Base-by-base conservation (phyloP, 768 basidiomycete genomes). In the Calocera viscosa region DNA sequence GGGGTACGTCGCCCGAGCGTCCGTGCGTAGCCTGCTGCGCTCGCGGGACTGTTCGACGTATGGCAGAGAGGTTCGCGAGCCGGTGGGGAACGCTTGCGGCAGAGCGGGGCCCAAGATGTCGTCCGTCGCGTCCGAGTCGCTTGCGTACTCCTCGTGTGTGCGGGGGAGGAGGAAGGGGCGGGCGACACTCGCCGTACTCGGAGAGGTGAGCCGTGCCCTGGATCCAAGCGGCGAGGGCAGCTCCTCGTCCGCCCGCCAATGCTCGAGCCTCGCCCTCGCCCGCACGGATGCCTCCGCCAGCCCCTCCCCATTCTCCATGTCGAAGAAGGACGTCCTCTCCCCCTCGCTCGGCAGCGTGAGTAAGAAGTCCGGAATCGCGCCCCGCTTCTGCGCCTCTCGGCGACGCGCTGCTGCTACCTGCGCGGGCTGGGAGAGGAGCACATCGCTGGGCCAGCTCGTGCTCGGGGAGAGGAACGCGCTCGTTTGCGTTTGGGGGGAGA, bases 101-200 rank as follows among this genome's bases (percentile, higher is more conserved):
- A 28, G 53, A 32, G 16, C 11, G 14, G 53, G 11, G 26, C 53
- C 53, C 5, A 32, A 60, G 2, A 60, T 10, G 53, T 60, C 53
- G 53, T 60, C 53, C 11, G 11, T 30, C 26, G 22, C 53, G 53
- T 60, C 53, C 53, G 53, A 60, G 53, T 60, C 53, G 53, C 53
- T 60, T 26, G 53, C 30, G 30, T 60, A 60, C 22, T 60, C 53
- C 19, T 60, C 53, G 5, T 28, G 8, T 10, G 16, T 32, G 11
- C 53, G 24, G 26, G 53, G 53, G 30, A 60, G 53, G 26, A 60
- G 53, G 11, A 60, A 60, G 2, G 53, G 53, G 24, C 53, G 53
- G 3, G 26, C 30, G 53, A 32, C 53, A 32, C 24, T 60, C 11
- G 26, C 10, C 14, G 53, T 60, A 19, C 53, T 60, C 26, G 53